Percentiles rank a stretch among this genome's conserved stretches.
These are phyloP conservation scores for Dioscorea dumetorum DNA, from an alignment of 106 monocot genomes.

Conservation along the genomic window DNA sequence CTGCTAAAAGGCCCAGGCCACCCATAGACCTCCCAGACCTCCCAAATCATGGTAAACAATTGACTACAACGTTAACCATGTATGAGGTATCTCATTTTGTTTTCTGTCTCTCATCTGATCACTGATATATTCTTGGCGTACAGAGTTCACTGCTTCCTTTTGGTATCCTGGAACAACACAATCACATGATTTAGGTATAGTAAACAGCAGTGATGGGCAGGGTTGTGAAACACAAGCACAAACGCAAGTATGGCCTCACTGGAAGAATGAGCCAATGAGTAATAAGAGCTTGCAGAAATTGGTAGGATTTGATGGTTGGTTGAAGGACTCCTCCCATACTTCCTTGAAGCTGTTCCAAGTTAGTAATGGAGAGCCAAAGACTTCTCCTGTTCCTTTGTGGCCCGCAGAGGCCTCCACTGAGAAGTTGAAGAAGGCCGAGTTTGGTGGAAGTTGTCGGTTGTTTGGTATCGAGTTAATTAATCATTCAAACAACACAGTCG, in stretches of 20 bases:
- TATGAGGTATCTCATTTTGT: background rate
- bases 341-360: slow-evolving; percentile 18
- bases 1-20: slow-evolving; percentile 44
- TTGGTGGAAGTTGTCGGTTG: slow-evolving; percentile 16
- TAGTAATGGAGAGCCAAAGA: slow-evolving; percentile 7
- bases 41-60: slow-evolving; percentile 24
- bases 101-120: background rate
- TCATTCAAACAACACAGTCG: background rate
- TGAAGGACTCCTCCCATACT: slow-evolving; percentile 28
- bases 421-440: slow-evolving; percentile 23
- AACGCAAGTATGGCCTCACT: slow-evolving; percentile 17
- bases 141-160: slow-evolving; percentile 25
- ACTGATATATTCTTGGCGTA: slow-evolving; percentile 1
- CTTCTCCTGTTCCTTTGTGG: slow-evolving; percentile 1
- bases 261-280: slow-evolving; percentile 5
- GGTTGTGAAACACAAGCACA: slow-evolving; percentile 10
- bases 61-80: background rate
- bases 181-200: slow-evolving; percentile 15
- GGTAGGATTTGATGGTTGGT: slow-evolving; percentile 22
- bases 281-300: background rate
- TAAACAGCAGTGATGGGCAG: slow-evolving; percentile 4
- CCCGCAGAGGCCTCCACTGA: background rate
- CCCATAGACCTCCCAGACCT: slow-evolving; percentile 15
- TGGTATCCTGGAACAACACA: slow-evolving; percentile 25
- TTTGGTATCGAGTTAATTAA: slow-evolving; percentile 44